Evolutionary conservation across 2,329 filamentous ascomycete genomes (phyloP).

Genomic region (Fusarium sp.): DNA sequence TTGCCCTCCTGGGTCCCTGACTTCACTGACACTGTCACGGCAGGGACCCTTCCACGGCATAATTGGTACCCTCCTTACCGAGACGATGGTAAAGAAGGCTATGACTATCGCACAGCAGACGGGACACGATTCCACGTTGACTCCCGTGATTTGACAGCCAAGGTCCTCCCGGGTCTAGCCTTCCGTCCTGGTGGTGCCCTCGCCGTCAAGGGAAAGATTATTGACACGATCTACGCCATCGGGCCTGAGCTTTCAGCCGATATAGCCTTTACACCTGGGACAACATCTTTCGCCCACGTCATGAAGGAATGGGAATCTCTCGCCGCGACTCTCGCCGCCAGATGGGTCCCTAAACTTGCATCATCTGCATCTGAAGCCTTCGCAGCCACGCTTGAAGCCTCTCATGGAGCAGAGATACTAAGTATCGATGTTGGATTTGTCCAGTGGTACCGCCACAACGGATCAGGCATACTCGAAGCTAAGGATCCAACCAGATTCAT

Average conservation of each 20-base stretch:
- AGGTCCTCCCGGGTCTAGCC: background rate
- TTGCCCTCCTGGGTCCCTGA: constrained; percentile 28
- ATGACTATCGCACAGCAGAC: background rate
- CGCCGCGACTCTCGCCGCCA: background rate
- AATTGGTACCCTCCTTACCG: background rate
- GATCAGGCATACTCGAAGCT: background rate
- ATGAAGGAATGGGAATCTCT: constrained; percentile 16
- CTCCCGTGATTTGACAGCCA: fast-evolving
- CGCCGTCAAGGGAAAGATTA: constrained; percentile 6
- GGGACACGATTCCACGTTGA: background rate
- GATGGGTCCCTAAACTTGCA: background rate
- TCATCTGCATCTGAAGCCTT: background rate
- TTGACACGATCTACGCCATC: background rate
- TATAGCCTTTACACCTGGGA: background rate
- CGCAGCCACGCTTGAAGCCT: background rate
- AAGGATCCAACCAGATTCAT: constrained; percentile 1
- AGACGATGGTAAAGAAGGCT: background rate
- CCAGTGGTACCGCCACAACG: constrained; percentile 23
- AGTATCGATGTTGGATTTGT: background rate
- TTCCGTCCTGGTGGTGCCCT: background rate
- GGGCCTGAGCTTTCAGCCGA: background rate
- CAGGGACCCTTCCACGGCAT: background rate
- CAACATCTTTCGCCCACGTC: background rate
- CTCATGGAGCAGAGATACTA: fast-evolving
- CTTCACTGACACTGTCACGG: background rate